phyloP scores from a whole-genome alignment of 441 rosid species.

The Gossypium lobatum region DNA sequence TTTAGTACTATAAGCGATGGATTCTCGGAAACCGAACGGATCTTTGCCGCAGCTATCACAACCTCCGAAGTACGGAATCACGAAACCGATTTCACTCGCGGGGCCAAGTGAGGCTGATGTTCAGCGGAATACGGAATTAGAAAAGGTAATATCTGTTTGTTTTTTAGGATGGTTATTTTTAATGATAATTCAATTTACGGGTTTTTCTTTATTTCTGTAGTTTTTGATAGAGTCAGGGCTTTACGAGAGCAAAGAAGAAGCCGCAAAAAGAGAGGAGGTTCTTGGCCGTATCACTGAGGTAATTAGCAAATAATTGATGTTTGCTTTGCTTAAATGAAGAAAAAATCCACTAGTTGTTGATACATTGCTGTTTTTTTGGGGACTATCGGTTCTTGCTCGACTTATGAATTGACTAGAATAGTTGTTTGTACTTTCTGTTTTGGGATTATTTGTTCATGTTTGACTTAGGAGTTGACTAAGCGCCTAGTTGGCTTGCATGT shows the following conservation, averaged over 20 bases:
- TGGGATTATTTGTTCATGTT: not conserved
- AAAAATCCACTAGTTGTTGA: not conserved
- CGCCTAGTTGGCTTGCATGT: not conserved
- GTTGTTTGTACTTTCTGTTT: not conserved
- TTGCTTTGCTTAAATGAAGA: not conserved
- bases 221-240: conserved; percentile 48
- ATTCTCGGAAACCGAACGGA: conserved; percentile 32
- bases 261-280: conserved; percentile 51
- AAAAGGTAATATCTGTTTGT: conserved; percentile 31
- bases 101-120: conserved; percentile 53
- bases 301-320: not conserved
- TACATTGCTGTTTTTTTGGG: no score
- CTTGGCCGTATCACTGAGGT: conserved; percentile 51
- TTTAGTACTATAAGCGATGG: conserved; percentile 32
- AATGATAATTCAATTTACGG: conserved; percentile 2
- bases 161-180: not conserved
- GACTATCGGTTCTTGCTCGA: not conserved
- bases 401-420: not conserved
- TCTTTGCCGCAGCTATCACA: conserved; percentile 21
- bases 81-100: conserved; percentile 55
- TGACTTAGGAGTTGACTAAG: not conserved
- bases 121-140: conserved; percentile 49
- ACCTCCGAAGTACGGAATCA: conserved; percentile 39
- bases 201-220: conserved; percentile 19
- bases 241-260: conserved; percentile 53